Base-by-base conservation (phyloP, 768 basidiomycete genomes). In the Kwoniella sp. region DNA sequence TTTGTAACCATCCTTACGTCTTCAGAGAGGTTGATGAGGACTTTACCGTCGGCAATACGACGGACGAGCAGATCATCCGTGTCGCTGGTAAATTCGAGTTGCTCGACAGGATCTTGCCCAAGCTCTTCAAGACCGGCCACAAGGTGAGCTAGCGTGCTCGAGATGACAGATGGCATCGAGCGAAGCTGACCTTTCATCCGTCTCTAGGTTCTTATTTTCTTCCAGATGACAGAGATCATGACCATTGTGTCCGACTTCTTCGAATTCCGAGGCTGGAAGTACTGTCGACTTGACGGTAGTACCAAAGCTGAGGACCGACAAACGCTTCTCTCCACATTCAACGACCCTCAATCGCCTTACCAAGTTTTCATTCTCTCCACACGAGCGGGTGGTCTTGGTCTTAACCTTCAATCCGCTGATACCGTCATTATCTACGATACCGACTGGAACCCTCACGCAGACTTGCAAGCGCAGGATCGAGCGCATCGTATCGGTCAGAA, bases 211-310 rank as follows among this genome's bases (percentile, higher is more conserved):
- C 87, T 99, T 60, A 97, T 99, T 72, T 98, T 99, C 87, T 98
- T 98, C 88, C 96, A 99, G 81, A 97, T 98, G 96, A 97, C 94
- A 17, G 91, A 92, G 76, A 92, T 97, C 72, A 96, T 98, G 94
- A 91, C 95, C 67, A 93, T 96, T 77, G 92, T 95, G 87, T 91
- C 92, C 73, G 94, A 97, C 73, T 97, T 93, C 74, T 81, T 96
- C 74, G 90, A 89, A 77, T 88, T 88, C 85, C 87, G 88, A 86
- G 85, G 85, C 3, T 91, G 86, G 85, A 88, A 90, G 71, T 88
- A 90, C 79, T 87, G 95, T 55, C 90, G 94, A 70, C 84, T 97
- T n/a, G 93, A 97, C 79, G 93, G 93, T 83, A 88, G 90, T 13
- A 97, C 93, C 22, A 95, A 95, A 82, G 92, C 93, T 4, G 93